Conservation (phyloP, 2,329 filamentous ascomycete species). For the Juglanconis sp. region DNA sequence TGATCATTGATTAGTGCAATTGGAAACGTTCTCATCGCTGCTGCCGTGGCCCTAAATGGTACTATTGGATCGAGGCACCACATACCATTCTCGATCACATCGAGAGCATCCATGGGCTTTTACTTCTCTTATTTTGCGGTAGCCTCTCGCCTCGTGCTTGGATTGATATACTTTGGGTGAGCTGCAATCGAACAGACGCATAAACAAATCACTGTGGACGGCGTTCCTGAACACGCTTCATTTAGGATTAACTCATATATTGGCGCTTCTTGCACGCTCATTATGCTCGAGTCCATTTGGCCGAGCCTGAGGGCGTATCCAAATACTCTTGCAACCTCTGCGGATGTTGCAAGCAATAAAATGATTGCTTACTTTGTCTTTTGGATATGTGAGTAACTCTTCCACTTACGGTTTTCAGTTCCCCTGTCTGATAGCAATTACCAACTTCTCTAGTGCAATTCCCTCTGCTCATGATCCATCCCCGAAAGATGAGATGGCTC, state of each 20-base stretch:
- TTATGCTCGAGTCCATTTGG: constrained; percentile 38
- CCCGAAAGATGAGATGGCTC: constrained; percentile 39
- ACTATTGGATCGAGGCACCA: constrained; percentile 31
- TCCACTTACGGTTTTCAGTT: too few relatives aligned
- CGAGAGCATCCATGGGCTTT: constrained; percentile 39
- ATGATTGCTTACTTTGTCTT: constrained; percentile 44
- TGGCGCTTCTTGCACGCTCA: constrained; percentile 18
- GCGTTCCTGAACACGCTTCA: not conserved
- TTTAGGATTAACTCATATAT: constrained; percentile 25
- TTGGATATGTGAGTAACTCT: constrained; percentile 32
- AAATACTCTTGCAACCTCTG: constrained; percentile 34
- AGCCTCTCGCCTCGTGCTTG: constrained; percentile 39
- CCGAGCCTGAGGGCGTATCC: constrained; percentile 35
- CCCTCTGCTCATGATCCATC: constrained; percentile 39
- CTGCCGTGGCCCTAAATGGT: constrained; percentile 44
- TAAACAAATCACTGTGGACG: not conserved
- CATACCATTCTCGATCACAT: constrained; percentile 39
- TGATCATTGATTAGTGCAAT: constrained; percentile 9
- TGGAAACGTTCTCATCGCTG: constrained; percentile 39
- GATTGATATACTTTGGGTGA: constrained; percentile 38
- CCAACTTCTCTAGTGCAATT: constrained; percentile 31
- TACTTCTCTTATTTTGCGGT: constrained; percentile 32
- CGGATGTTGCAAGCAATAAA: constrained; percentile 32
- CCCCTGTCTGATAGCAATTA: not conserved
- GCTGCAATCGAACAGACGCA: not conserved